Base-by-base conservation (phyloP, 257 asterid species). In the Catharanthus roseus region DNA sequence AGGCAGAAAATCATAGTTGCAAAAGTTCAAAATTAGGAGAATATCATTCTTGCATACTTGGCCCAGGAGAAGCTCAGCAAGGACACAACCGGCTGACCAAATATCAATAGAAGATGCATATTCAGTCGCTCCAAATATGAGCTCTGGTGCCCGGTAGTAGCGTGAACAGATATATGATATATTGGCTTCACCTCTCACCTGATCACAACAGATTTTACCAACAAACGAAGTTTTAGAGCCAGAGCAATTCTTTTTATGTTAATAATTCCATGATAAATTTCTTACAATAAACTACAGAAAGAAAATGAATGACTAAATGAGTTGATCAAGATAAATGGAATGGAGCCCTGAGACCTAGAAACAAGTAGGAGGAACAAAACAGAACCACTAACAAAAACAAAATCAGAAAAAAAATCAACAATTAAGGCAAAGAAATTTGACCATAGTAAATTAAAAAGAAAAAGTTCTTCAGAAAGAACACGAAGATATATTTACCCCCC, bases 1-100 rank as follows among this genome's bases (percentile, higher is more conserved):
- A 24, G 29, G 24, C 10, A 45, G 39, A 71, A 72, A 68, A 74
- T 29, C 60, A 54, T 72, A 36, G 39, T 41, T 51, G 41, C 24
- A 49, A 55, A 49, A 5, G 38, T 26, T 26, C 50, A 60, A 70
- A 69, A 42, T 28, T 39, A 69, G 24, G 29, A 62, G 51, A 16
- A 80, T 31, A 69, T 61, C 65, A 19, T 16, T 26, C 49, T 36
- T 13, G 75, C 85, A 45, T 72, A 91, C 97, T 93, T 88, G 93
- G 55, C 97, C 97, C 85, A 91, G 63, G 70, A 91, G 95, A 53
- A 89, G 93, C 86, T 91, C 97, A 65, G 97, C 96, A 60, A 91
- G 93, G 76, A 89, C 97, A 75, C 96, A 91, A 3, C 97, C 96
- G 41, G 92, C 97, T 41, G 96, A 91, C 97, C 96, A 91, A 73